Percentiles rank a stretch among this genome's conserved stretches.
Evolutionary conservation across 306 rosid genomes (phyloP).

Genomic region (Erythrophleum fordii): DNA sequence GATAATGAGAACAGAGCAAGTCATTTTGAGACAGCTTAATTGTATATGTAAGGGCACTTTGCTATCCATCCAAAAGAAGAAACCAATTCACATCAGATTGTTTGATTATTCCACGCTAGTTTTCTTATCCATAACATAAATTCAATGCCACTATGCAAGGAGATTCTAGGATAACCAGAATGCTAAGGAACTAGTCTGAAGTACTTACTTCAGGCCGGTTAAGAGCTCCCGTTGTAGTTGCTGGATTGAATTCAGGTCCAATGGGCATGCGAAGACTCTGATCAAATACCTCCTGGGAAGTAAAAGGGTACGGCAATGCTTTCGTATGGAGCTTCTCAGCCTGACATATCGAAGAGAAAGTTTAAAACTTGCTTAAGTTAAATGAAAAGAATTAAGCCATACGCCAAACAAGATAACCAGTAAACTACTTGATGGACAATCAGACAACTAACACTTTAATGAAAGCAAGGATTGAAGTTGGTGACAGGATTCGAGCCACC

Average conservation of each 20-base stretch:
- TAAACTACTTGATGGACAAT: not conserved
- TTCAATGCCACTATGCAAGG: not conserved
- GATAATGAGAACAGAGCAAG: not conserved
- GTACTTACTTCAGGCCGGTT: constrained; percentile 86
- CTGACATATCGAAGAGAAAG: constrained; percentile 56
- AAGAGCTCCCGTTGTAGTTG: constrained; percentile 67
- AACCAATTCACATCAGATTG: not conserved
- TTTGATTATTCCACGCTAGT: not conserved
- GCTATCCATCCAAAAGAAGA: not conserved
- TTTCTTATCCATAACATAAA: not conserved
- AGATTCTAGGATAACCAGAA: constrained; percentile 17
- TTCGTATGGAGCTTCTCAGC: constrained; percentile 86
- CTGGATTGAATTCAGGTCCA: constrained; percentile 96
- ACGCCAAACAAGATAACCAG: not conserved
- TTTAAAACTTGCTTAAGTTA: constrained; percentile 22
- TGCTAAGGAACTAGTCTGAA: constrained; percentile 30
- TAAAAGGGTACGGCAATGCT: constrained; percentile 76
- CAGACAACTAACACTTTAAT: not conserved
- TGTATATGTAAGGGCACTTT: not conserved
- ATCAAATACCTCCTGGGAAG: constrained; percentile 77
- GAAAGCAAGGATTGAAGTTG: not conserved
- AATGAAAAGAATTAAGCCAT: not conserved
- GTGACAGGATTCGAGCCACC: constrained; percentile 19
- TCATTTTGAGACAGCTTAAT: constrained; percentile 5
- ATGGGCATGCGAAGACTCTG: constrained; percentile 87